phyloP scores from a whole-genome alignment of 768 basidiomycete species.

The Termitomyces sp. region DNA sequence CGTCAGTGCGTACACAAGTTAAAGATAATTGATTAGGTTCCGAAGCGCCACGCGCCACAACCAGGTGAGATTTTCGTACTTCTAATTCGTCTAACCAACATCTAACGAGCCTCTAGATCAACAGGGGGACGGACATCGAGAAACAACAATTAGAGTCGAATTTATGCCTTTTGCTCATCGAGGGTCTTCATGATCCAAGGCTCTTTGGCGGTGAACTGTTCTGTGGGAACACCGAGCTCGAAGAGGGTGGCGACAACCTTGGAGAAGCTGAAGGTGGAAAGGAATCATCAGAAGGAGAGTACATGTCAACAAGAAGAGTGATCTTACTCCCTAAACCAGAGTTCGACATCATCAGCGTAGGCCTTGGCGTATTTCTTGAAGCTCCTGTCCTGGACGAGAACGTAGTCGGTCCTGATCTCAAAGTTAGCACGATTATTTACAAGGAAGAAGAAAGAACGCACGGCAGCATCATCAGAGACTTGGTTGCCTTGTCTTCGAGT shows the following conservation, averaged over 20 bases:
- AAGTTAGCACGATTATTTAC: background rate
- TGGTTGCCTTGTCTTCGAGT: conserved; percentile 88
- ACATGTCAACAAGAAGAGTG: background rate
- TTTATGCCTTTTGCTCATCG: conserved; percentile 36
- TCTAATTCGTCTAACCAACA: conserved; percentile 2
- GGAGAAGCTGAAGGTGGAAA: conserved; percentile 62
- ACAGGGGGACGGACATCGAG: too few species aligned
- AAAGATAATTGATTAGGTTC: background rate
- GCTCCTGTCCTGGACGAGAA: conserved; percentile 82
- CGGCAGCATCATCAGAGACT: conserved; percentile 94
- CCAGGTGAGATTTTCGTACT: background rate
- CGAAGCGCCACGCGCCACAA: background rate
- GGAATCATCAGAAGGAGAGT: background rate
- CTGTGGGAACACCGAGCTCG: conserved; percentile 87
- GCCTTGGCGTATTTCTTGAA: conserved; percentile 88
- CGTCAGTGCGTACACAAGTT: background rate
- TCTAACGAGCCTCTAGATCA: conserved; percentile 1
- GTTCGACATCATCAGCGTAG: conserved; percentile 80
- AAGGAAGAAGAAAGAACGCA: conserved; percentile 34
- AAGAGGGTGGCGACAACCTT: conserved; percentile 73
- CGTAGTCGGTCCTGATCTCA: conserved; percentile 71
- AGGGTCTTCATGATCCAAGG: conserved; percentile 70
- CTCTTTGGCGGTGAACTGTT: conserved; percentile 72
- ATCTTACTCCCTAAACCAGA: conserved; percentile 93
- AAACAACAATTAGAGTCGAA: background rate